Conservation (phyloP, 306 rosid species). For the Citrullus amarus region DNA sequence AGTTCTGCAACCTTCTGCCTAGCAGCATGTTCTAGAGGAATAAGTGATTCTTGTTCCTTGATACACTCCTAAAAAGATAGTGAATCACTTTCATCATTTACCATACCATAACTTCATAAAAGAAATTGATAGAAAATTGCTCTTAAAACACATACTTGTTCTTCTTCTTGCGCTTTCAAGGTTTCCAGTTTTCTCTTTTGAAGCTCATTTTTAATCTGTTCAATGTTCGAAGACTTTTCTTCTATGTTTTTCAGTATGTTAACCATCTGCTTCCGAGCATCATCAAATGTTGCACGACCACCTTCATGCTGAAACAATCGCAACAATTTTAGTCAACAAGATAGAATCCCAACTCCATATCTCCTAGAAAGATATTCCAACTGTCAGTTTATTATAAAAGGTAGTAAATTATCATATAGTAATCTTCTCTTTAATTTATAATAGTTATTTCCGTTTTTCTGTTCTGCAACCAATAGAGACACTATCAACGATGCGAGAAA, state of each 20-base stretch:
- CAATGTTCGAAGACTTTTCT: slow-evolving; percentile 35
- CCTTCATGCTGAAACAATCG: slow-evolving; percentile 62
- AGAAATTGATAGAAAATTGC: background rate
- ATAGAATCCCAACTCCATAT: background rate
- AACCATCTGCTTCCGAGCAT: slow-evolving; percentile 61
- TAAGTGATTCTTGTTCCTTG: slow-evolving; percentile 61
- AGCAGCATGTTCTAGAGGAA: slow-evolving; percentile 87
- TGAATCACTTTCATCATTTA: slow-evolving; percentile 13
- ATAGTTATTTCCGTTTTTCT: background rate
- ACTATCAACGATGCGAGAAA: background rate
- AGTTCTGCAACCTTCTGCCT: slow-evolving; percentile 96
- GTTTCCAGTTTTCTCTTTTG: slow-evolving; percentile 56
- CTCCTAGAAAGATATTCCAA: background rate
- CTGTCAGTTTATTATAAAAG: background rate
- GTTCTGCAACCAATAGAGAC: background rate
- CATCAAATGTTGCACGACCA: slow-evolving; percentile 52
- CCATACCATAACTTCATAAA: background rate
- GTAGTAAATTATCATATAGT: background rate
- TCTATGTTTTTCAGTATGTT: slow-evolving; percentile 39
- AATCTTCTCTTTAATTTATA: background rate
- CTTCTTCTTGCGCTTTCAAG: slow-evolving; percentile 50
- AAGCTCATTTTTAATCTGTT: slow-evolving; percentile 42
- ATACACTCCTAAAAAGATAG: slow-evolving; percentile 44
- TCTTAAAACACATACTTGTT: slow-evolving; percentile 45
- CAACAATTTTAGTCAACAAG: background rate